These are phyloP conservation scores for Magnusiomyces suaveolens DNA, from an alignment of 1,139 yeast species.

Conservation along the genomic window DNA sequence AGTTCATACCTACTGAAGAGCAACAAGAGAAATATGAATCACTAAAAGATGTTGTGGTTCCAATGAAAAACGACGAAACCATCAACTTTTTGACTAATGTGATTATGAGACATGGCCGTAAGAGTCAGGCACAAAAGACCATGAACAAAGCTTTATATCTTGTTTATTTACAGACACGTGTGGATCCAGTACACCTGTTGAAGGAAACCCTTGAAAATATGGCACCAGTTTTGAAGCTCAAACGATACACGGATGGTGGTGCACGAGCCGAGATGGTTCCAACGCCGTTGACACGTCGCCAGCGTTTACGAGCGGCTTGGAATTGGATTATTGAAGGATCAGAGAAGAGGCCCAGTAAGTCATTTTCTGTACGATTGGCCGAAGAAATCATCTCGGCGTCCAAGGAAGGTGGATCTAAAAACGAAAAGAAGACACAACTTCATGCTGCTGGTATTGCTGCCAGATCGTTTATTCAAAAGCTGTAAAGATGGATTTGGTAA, in stretches of 20 bases:
- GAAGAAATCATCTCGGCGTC: constrained; percentile 77
- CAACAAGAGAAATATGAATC: constrained; percentile 49
- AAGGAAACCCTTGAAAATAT: constrained; percentile 67
- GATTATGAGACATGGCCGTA: constrained; percentile 89
- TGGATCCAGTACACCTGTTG: constrained; percentile 68
- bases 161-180: constrained; percentile 59
- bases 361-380: constrained; percentile 77
- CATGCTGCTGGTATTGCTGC: constrained; percentile 68
- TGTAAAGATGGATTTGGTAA: too few relatives aligned
- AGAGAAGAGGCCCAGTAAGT: constrained; percentile 65
- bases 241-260: constrained; percentile 71
- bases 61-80: constrained; percentile 56
- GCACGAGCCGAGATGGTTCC: constrained; percentile 79
- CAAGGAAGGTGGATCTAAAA: constrained; percentile 73
- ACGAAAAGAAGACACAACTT: constrained; percentile 71
- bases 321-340: constrained; percentile 84
- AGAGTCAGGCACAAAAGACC: constrained; percentile 65
- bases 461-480: constrained; percentile 30
- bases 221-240: constrained; percentile 77
- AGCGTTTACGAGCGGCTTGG: constrained; percentile 79
- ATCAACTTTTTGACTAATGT: constrained; percentile 72
- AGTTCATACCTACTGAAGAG: constrained; percentile 42
- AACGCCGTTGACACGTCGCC: constrained; percentile 69
- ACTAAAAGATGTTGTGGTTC: constrained; percentile 47
- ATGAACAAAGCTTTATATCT: constrained; percentile 73